These are phyloP conservation scores for Magnolia officinalis DNA, from an alignment of 164 flowering plant genomes.

Conservation along the genomic window DNA sequence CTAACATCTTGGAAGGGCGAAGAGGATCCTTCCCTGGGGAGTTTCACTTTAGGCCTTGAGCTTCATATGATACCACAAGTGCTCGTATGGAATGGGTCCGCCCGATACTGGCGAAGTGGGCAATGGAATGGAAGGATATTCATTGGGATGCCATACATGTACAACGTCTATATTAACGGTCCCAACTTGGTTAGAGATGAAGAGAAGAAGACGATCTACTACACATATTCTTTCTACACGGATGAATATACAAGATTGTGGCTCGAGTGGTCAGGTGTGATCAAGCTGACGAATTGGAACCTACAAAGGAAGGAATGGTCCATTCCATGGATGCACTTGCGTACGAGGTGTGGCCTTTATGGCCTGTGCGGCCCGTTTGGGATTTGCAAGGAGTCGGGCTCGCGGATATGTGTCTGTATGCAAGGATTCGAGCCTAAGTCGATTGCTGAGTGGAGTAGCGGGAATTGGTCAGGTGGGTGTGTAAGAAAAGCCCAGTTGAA, in stretches of 20 bases:
- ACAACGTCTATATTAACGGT: background rate
- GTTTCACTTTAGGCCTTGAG: background rate
- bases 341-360: conserved; percentile 23
- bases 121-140: conserved; percentile 1
- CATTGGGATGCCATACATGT: background rate
- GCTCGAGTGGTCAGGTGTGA: conserved; percentile 3
- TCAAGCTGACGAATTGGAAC: conserved; percentile 12
- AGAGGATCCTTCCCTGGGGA: conserved; percentile 2
- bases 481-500: conserved; percentile 8
- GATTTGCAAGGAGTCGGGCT: conserved; percentile 20
- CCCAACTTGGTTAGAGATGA: background rate
- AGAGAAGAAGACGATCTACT: background rate
- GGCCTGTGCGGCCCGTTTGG: conserved; percentile 30
- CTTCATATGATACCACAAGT: background rate
- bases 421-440: conserved; percentile 11
- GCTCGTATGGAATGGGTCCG: background rate
- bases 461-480: conserved; percentile 23
- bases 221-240: background rate
- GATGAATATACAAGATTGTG: background rate
- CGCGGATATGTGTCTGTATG: conserved; percentile 11
- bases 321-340: conserved; percentile 8
- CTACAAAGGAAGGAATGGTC: conserved; percentile 13
- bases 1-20: conserved; percentile 2
- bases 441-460: conserved; percentile 3
- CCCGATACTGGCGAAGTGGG: background rate